Conservation (phyloP, 495 filamentous ascomycete species). For the Penicillium flavigenum region DNA sequence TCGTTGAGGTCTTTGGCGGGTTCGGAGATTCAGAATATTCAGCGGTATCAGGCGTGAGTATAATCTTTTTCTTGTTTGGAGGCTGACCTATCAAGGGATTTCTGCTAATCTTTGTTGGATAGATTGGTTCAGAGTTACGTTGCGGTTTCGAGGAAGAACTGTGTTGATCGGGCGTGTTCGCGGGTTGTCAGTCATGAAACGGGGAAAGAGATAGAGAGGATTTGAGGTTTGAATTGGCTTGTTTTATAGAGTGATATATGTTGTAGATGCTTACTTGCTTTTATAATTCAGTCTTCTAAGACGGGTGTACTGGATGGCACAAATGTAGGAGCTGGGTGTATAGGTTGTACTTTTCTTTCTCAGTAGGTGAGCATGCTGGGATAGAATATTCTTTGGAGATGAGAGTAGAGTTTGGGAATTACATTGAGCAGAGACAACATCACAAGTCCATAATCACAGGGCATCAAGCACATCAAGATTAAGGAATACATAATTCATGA, state of each 20-base stretch:
- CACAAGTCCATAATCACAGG: not conserved
- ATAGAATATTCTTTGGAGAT: not conserved
- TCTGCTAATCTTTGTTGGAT: not conserved
- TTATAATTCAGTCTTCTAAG: not conserved
- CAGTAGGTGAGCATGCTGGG: too few species aligned
- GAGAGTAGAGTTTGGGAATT: not conserved
- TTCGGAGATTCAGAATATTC: slow-evolving; percentile 53
- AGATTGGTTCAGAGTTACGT: slow-evolving; percentile 9
- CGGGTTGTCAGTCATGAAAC: not conserved
- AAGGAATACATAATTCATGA: not conserved
- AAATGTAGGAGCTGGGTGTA: too few species aligned
- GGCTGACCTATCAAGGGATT: not conserved
- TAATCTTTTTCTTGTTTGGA: not conserved
- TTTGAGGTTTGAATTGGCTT: not conserved
- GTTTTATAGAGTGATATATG: not conserved
- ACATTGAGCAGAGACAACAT: not conserved
- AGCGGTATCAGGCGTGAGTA: slow-evolving; percentile 56
- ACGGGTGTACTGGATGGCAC: too few species aligned
- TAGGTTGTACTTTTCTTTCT: too few species aligned
- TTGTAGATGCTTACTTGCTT: not conserved
- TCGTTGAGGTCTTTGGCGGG: slow-evolving; percentile 69
- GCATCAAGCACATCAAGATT: not conserved
- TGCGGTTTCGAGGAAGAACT: slow-evolving; percentile 1
- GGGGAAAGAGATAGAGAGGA: not conserved
- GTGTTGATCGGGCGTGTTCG: slow-evolving; percentile 2